Evolutionary conservation across 208 protist genomes (phyloP), one percentile per base, ranked within the genome.

Genomic region (Crithidia bombi): DNA sequence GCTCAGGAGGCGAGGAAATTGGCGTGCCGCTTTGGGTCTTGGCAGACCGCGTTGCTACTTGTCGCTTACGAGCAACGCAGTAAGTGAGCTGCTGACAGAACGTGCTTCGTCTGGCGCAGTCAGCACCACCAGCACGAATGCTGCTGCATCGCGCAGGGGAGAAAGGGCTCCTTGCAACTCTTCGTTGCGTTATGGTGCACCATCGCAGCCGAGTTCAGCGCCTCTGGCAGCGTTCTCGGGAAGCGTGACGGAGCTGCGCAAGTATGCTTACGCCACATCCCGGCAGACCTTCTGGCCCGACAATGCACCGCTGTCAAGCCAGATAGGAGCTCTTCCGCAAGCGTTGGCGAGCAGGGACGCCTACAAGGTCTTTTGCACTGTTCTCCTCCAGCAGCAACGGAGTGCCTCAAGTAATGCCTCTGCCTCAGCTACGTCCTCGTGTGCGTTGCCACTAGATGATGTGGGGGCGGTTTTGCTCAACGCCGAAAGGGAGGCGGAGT

Each of bases 261-360:
- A 47, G 4, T 9, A 41, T 6, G 14, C 25, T 3, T 26, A 30
- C n/a, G 3, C 3, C 10, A 19, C 41, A 3, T 35, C 41, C 1
- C 23, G 46, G 23, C 30, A 54, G 21, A 49, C 50, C 12, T 32
- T 54, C 12, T 32, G 23, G 51, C 64, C 69, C 17, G 39, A 63
- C 21, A 36, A 61, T 5, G 59, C 26, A n/a, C 41, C 25, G 41
- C 32, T 11, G 33, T 17, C 1, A 19, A 28, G 43, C 10, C 65
- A 47, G 19, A 21, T 4, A 19, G 14, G 25, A 38, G 17, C 23
- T 9, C 54, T 63, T 14, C 56, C 5, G 0, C 3, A 41, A 11
- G 73, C 58, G 9, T 35, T 79, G 21, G 66, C 55, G 33, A 73
- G 41, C 10, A 67, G 66, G 17, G 73, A 79, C 30, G 61, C 73